Percentiles rank a stretch among this genome's conserved stretches.
phyloP scores from a whole-genome alignment of 179 eudicot species.

The Carnegiea gigantea region DNA sequence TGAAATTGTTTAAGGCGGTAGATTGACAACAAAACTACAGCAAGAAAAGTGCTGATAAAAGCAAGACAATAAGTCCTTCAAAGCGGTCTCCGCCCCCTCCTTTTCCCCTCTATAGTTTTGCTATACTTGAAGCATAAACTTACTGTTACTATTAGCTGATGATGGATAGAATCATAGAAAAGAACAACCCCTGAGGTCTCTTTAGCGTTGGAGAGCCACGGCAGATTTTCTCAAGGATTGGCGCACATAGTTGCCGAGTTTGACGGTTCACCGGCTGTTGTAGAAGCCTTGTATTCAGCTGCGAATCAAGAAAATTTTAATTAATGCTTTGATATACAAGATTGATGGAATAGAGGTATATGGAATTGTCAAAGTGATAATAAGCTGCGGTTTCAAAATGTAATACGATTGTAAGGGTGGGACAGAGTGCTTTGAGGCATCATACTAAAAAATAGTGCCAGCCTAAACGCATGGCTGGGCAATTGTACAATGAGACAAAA shows the following conservation, averaged over 20 bases:
- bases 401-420: neutral
- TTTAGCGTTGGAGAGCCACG: neutral
- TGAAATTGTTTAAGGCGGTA: neutral
- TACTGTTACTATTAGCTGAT: neutral
- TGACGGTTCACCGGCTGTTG: conserved; percentile 16
- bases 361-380: neutral
- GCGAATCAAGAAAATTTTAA: neutral
- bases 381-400: neutral
- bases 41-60: neutral
- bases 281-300: neutral
- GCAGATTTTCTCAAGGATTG: conserved; percentile 9
- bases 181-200: neutral
- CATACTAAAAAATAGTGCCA: neutral
- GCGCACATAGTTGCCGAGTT: neutral
- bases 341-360: neutral
- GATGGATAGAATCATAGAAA: neutral
- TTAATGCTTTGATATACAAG: neutral
- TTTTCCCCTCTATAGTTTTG: neutral
- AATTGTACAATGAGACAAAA: neutral
- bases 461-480: neutral
- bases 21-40: neutral
- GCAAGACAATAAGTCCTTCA: neutral
- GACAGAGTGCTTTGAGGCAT: neutral
- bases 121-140: neutral
- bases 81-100: neutral